Evolutionary conservation across 1,139 yeast genomes (phyloP), one percentile per base, ranked within the genome.

Genomic region (Kodamaea suecica): DNA sequence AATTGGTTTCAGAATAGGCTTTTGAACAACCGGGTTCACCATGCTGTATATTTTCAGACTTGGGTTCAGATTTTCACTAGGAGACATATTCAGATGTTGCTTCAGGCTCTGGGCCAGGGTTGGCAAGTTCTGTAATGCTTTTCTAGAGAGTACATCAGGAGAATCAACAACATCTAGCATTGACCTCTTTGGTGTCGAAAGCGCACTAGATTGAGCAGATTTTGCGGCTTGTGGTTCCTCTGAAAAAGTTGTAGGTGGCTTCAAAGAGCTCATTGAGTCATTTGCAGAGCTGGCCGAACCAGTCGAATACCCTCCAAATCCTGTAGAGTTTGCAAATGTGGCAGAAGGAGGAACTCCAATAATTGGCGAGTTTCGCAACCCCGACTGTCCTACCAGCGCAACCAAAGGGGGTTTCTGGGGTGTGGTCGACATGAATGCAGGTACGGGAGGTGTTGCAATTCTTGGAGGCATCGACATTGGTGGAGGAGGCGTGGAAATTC

Each of bases 111-210:
- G 31, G 16, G 12, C 29, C 20, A 23, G 21, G 17, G 11, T 17
- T 24, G 4, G 8, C 14, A 13, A 11, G 31, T 21, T 15, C 21
- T 19, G 21, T 19, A 6, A 6, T 6, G 9, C 21, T 19, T 19
- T 19, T 19, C 21, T 19, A 9, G 21, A 6, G 6, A 6, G 6
- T 9, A 19, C 21, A 19, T 19, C 21, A 27, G 17, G 17, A n/a
- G 12, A n/a, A n/a, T 29, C 40, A 5, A 30, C 44, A 12, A 48
- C 47, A 34, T 49, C 55, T 29, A 50, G 43, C 51, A 50, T 44
- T 2, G 52, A 39, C 10, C 41, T 40, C 21, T 19, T 19, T 15
- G 35, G 23, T 13, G 29, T 15, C 12, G 17, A n/a, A 17, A 13
- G 27, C n/a, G 40, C 17, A 3, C 40, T 39, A 3, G 24, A 17